A percentile compares a stretch with the other conserved stretches of the same genome.
Evolutionary conservation across 495 filamentous ascomycete genomes (phyloP).

Genomic region (Cercophora newfieldiana): DNA sequence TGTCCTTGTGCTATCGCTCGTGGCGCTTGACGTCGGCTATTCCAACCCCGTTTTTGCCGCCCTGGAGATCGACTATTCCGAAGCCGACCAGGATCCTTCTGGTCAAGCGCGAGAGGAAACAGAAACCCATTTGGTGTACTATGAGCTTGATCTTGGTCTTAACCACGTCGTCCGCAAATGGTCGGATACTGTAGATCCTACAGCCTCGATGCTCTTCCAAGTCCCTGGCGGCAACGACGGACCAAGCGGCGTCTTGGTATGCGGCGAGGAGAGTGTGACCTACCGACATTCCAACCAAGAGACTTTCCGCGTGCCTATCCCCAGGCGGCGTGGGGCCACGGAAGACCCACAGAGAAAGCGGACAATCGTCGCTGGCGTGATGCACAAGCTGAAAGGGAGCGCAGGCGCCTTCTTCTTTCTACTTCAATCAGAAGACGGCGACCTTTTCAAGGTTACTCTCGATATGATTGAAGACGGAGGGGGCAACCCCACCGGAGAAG

Average conservation of each 20-base stretch:
- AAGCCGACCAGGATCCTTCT: constrained; percentile 86
- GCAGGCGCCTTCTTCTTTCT: constrained; percentile 90
- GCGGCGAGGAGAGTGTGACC: constrained; percentile 89
- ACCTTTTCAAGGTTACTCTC: constrained; percentile 93
- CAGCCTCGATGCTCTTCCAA: constrained; percentile 87
- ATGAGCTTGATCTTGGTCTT: constrained; percentile 92
- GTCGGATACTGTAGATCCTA: constrained; percentile 89
- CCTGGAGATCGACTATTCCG: constrained; percentile 89
- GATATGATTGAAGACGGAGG: constrained; percentile 84
- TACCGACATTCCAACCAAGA: constrained; percentile 93
- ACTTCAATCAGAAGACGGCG: constrained; percentile 91
- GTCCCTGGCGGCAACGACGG: constrained; percentile 93
- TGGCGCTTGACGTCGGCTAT: constrained; percentile 89
- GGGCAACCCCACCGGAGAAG: constrained; percentile 75
- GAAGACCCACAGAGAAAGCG: constrained; percentile 93
- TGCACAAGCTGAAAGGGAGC: constrained; percentile 92
- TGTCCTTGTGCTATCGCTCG: constrained; percentile 82
- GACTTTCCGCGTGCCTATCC: constrained; percentile 85
- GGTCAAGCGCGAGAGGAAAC: constrained; percentile 77
- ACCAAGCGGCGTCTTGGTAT: constrained; percentile 92
- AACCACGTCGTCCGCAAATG: constrained; percentile 97
- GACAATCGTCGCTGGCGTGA: constrained; percentile 80
- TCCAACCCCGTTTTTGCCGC: constrained; percentile 96
- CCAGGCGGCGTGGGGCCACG: constrained; percentile 77
- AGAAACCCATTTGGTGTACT: constrained; percentile 92